Evolutionary conservation across 306 rosid species (phyloP).

Genomic region (peach (Prunus persica)): Prunus_persica_NCBIv2 NC_034015.1:7205501-7206000

Average conservation of each 20-base stretch:
- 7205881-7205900: not conserved
- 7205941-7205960: not conserved
- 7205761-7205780: not conserved
- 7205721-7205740: not conserved
- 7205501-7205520: not conserved
- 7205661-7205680: not conserved
- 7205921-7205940: not conserved
- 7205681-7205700: not conserved
- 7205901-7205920: not conserved
- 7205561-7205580: not conserved
- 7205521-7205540: not conserved
- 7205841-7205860: not conserved
- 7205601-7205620: not conserved
- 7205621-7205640: not conserved
- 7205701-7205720: not conserved
- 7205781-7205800: too few relatives aligned
- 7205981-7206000: not conserved
- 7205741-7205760: not conserved
- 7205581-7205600: not conserved
- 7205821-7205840: not conserved
- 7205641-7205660: not conserved
- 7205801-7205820: too few relatives aligned
- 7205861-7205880: not conserved
- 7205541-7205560: not conserved
- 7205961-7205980: not conserved